Evolutionary conservation across 2,329 filamentous ascomycete species (phyloP).

Genomic region (Trichoderma lentiforme): DNA sequence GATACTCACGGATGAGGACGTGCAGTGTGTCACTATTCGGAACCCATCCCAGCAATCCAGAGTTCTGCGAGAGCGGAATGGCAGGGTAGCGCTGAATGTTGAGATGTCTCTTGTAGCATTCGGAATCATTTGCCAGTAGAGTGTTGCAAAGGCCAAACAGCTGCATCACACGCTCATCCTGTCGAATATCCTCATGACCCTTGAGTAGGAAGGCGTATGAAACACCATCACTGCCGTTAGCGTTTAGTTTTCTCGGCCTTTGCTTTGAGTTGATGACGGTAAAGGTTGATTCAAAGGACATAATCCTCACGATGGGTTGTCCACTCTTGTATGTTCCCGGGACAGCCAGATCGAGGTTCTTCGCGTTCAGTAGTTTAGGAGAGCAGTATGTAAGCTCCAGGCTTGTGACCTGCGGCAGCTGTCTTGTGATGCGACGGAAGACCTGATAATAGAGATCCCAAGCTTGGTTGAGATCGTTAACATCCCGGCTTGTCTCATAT

Average conservation of each 20-base stretch:
- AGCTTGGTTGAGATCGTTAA: constrained; percentile 93
- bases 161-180: constrained; percentile 99
- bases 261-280: constrained; percentile 97
- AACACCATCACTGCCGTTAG: constrained; percentile 84
- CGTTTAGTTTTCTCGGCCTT: constrained; percentile 81
- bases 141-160: constrained; percentile 98
- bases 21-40: constrained; percentile 97
- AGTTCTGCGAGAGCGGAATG: constrained; percentile 96
- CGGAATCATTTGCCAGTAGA: constrained; percentile 84
- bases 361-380: constrained; percentile 81
- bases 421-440: constrained; percentile 90
- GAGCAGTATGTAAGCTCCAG: constrained; percentile 96
- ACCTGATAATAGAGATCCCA: constrained; percentile 99
- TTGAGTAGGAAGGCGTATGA: constrained; percentile 89
- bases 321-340: constrained; percentile 88
- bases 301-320: constrained; percentile 74
- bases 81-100: constrained; percentile 94
- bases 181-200: constrained; percentile 98
- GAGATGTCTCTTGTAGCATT: constrained; percentile 94
- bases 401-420: constrained; percentile 87
- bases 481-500: constrained; percentile 82
- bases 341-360: constrained; percentile 87
- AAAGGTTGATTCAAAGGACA: constrained; percentile 85
- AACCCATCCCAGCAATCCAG: constrained; percentile 92
- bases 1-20: constrained; percentile 93